Evolutionary conservation across 2,329 filamentous ascomycete genomes (phyloP), one percentile per base, ranked within the genome.

Genomic region (Arthrobotrys sinensis): DNA sequence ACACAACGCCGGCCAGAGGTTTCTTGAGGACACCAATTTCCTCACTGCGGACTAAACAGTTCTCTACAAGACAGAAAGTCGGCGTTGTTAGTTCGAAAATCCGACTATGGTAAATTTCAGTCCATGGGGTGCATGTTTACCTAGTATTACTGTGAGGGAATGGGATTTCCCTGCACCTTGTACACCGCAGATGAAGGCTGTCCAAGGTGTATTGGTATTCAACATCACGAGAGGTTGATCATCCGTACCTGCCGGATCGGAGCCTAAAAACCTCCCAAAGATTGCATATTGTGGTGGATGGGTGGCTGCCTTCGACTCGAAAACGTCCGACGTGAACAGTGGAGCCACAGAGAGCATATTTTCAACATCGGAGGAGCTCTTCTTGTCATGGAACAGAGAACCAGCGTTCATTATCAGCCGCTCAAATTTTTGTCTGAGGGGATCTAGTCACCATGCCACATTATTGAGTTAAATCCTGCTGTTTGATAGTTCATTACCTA

Each of bases 81-180:
- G 10, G 24, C 8, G 43, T 43, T 32, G 43, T 12, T 43, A 21
- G n/a, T 7, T 8, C 4, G 24, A 28, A 28, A 28, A 38, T 38
- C 8, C 36, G 2, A 8, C 36, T 6, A 28, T 28, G 3, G 36
- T 38, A 28, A 12, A 38, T 38, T 38, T 12, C 8, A 38, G 6
- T 38, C 8, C 12, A 12, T 10, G 12, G 50, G n/a, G 14, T 7
- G 12, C 28, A 21, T 34, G 12, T 53, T 34, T 72, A 73, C 70
- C 76, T 19, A 79, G 50, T 8, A 79, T 65, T 12, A 65, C 57
- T 11, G 76, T 70, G 6, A 79, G 36, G 7, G 76, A 64, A 34
- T 79, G 76, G 0, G 76, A 79, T 38, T 79, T 79, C 2, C 76
- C 76, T 0, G 68, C 40, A 8, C 76, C 76, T 32, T 79, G 76